Evolutionary conservation across 2,329 filamentous ascomycete species (phyloP).

Genomic region (Ascochyta clinopodiicola): DNA sequence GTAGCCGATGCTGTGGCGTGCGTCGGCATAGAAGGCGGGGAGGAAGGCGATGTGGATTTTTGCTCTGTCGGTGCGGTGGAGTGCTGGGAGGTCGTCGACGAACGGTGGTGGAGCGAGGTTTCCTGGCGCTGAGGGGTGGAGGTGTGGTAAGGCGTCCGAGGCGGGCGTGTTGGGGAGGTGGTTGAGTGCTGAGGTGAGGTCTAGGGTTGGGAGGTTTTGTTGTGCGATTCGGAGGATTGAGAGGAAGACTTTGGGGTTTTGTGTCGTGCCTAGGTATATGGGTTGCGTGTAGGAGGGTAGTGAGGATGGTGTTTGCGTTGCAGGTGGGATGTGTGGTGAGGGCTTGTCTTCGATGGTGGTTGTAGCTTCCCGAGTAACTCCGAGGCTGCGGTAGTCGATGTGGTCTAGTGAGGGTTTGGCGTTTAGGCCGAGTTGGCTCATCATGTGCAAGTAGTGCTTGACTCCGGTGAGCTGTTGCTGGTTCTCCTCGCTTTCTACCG

Average conservation of each 20-base stretch:
- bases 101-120: neutral
- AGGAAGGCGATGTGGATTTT: conserved; percentile 21
- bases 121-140: neutral
- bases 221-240: conserved; percentile 31
- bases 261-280: conserved; percentile 27
- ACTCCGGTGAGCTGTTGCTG: neutral
- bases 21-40: conserved; percentile 25
- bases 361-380: too few species aligned
- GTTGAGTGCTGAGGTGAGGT: conserved; percentile 24
- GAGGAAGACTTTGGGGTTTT: conserved; percentile 27
- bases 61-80: neutral
- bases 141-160: conserved; percentile 4
- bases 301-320: neutral
- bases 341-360: too few species aligned
- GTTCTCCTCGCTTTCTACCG: neutral
- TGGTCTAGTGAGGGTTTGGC: conserved; percentile 3
- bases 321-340: neutral
- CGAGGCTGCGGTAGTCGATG: neutral
- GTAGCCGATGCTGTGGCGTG: conserved; percentile 22
- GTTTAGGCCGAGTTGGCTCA: neutral
- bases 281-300: neutral
- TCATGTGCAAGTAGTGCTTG: neutral
- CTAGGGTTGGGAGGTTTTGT: conserved; percentile 24
- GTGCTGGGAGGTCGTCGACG: neutral
- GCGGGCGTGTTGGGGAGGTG: conserved; percentile 29